Evolutionary conservation across 2,329 filamentous ascomycete species (phyloP).

Genomic region (Colletotrichum euphorbiae): DNA sequence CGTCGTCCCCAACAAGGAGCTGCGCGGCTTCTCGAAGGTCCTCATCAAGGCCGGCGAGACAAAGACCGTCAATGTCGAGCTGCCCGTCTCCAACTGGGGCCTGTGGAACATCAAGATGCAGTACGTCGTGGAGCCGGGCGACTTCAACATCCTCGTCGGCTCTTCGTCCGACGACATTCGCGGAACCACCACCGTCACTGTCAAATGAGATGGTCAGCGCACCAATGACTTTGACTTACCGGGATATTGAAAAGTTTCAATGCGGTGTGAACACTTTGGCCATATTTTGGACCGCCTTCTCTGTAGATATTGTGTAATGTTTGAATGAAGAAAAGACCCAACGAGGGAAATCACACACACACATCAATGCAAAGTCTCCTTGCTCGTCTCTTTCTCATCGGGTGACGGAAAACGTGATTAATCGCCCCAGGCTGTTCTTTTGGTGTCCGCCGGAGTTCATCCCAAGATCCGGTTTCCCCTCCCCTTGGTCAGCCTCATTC

Average conservation of each 20-base stretch:
- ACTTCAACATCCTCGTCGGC: slow-evolving; percentile 74
- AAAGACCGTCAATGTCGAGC: slow-evolving; percentile 60
- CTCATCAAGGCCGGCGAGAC: slow-evolving; percentile 69
- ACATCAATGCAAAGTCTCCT: slow-evolving; percentile 2
- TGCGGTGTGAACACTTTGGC: not conserved
- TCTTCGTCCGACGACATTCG: slow-evolving; percentile 67
- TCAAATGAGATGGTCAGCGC: slow-evolving; percentile 46
- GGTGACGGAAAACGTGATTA: slow-evolving; percentile 1
- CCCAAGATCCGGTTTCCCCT: not conserved
- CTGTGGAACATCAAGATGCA: slow-evolving; percentile 72
- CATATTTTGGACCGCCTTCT: slow-evolving; percentile 27
- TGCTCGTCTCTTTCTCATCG: not conserved
- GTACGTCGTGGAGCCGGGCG: slow-evolving; percentile 79
- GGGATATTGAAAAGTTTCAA: not conserved
- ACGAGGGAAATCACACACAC: slow-evolving; percentile 11
- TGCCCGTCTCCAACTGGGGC: slow-evolving; percentile 67
- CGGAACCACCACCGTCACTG: slow-evolving; percentile 67
- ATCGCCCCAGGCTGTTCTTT: slow-evolving; percentile 7
- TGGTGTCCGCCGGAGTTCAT: slow-evolving; percentile 7
- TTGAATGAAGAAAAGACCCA: slow-evolving; percentile 9
- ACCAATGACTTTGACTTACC: not conserved
- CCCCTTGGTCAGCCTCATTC: not conserved
- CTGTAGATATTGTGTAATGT: slow-evolving; percentile 30
- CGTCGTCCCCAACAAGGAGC: slow-evolving; percentile 71
- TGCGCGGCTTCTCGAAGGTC: slow-evolving; percentile 77